Evolutionary conservation across 1,284 basidiomycete genomes (phyloP), one percentile per base, ranked within the genome.

Genomic region (Ganoderma leucocontextum): DNA sequence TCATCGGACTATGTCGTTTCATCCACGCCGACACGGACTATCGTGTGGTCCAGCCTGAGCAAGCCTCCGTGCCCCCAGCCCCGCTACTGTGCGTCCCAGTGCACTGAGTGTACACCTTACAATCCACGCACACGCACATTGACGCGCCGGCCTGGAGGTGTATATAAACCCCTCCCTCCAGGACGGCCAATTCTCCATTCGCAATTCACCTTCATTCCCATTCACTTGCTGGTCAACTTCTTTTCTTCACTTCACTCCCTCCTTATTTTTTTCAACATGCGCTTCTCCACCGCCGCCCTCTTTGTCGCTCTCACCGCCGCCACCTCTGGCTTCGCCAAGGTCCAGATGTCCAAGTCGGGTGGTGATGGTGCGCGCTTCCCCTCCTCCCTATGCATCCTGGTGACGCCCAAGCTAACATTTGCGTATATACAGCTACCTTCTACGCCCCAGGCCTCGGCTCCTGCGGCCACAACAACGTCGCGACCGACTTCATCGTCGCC

Each of bases 401-500:
- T 29, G 52, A 13, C 17, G 6, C 17, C 6, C 12, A 2, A 7
- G 15, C 29, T 33, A 4, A 33, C 52, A 3, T 19, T 3, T 9
- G 6, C 7, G 4, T 1, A 9, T 13, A 15, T 7, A 35, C 38
- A 73, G 72, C 66, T 22, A 73, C 72, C 47, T 73, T 66, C 66
- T 73, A 73, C 66, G 42, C 57, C 17, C 49, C 73, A 9, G 73
- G 73, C 36, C 52, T 73, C 41, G 73, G 71, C 25, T 63, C 73
- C 1, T 74, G 72, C 60, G 72, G 72, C 15, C 60, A 67, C 63
- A 53, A 53, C 60, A 73, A 73, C 71, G 69, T 68, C 64, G 72
- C 67, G 22, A 60, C 59, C 52, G 72, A 73, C 68, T 70, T 72
- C 63, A 70, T 74, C 47, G 73, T 68, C 60, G 73, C 73, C 39